phyloP scores from a whole-genome alignment of 352 stramenopile genomes.

The Phytophthora citricola region DNA sequence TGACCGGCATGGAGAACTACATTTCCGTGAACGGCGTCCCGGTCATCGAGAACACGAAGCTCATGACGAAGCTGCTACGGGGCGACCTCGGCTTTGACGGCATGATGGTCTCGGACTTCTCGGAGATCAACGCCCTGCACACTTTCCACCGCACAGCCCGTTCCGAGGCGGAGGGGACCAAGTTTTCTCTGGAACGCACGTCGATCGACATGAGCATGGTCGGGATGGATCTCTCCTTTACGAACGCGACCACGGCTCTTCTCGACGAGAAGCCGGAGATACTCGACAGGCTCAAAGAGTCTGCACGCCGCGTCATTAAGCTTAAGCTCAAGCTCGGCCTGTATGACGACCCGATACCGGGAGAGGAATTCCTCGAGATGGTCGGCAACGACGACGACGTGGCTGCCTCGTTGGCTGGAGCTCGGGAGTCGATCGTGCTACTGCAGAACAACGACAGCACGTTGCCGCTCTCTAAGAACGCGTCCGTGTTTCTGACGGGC shows the following conservation, averaged over 20 bases:
- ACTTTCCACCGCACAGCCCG: no score
- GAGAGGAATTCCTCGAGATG: constrained; percentile 36
- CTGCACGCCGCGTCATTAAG: constrained; percentile 58
- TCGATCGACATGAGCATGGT: no score
- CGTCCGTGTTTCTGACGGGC: constrained; percentile 14
- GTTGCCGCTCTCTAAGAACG: constrained; percentile 6
- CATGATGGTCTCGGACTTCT: no score
- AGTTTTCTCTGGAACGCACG: no score
- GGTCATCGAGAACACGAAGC: no score
- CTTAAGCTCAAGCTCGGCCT: constrained; percentile 45
- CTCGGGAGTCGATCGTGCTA: constrained; percentile 31
- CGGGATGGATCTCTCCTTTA: not conserved
- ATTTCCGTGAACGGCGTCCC: no score
- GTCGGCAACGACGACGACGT: constrained; percentile 51
- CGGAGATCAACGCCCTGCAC: no score
- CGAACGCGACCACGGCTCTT: constrained; percentile 16
- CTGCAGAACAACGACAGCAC: constrained; percentile 17
- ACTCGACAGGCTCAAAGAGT: constrained; percentile 48
- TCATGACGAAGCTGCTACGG: no score
- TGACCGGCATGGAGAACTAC: no score
- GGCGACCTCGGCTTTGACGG: no score
- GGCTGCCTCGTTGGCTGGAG: constrained; percentile 47
- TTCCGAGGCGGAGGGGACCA: no score
- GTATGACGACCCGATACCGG: constrained; percentile 61
- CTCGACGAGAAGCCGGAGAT: constrained; percentile 45